phyloP scores from a whole-genome alignment of 257 asterid genomes.

The Fraxinus quadrangulata region DNA sequence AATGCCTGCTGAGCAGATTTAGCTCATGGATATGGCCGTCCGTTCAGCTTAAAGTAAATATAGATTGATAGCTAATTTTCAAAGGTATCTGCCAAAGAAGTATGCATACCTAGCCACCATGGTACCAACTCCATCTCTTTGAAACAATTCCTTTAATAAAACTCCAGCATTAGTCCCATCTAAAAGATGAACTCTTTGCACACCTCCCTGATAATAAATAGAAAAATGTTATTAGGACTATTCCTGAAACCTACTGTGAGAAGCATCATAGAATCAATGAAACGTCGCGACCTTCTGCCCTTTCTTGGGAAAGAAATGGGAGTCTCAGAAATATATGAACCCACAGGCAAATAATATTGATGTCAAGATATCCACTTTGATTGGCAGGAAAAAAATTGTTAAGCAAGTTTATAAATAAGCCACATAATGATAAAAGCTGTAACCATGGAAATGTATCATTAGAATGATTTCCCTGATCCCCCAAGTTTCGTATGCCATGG shows the following conservation, averaged over 20 bases:
- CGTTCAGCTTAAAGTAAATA: not conserved
- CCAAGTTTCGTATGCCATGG: constrained; percentile 13
- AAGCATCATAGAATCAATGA: constrained; percentile 10
- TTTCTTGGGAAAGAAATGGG: constrained; percentile 11
- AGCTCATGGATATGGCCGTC: not conserved
- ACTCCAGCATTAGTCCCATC: constrained; percentile 95
- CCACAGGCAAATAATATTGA: constrained; percentile 13
- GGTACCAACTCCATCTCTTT: constrained; percentile 93
- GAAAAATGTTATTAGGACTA: constrained; percentile 11
- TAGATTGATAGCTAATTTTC: constrained; percentile 7
- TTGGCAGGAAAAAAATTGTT: not conserved
- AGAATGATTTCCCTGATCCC: not conserved
- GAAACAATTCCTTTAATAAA: constrained; percentile 81
- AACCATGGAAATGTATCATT: not conserved
- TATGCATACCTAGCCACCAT: constrained; percentile 89
- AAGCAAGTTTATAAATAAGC: constrained; percentile 4
- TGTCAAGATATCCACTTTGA: constrained; percentile 8
- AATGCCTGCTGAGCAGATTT: not conserved
- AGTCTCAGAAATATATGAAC: constrained; percentile 3
- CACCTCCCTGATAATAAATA: constrained; percentile 74
- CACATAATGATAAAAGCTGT: constrained; percentile 6
- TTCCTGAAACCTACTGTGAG: not conserved
- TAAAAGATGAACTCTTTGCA: constrained; percentile 88
- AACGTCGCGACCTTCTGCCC: constrained; percentile 10
- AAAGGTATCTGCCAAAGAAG: constrained; percentile 24